Base-by-base conservation (phyloP, 1,139 yeast genomes). In the Saccharomyces hybrid region DNA sequence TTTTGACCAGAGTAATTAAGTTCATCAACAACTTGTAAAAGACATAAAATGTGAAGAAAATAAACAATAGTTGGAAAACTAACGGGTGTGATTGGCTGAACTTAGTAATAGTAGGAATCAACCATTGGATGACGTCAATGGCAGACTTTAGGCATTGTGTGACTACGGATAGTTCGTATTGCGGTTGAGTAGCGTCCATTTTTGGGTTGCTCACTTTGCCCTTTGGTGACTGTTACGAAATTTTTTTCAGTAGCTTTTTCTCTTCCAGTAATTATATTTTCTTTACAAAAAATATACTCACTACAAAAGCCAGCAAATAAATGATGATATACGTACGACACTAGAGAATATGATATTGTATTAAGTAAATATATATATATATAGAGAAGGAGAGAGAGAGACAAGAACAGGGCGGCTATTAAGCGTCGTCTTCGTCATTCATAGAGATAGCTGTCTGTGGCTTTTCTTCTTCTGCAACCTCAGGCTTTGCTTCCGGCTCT, bases 371-470 rank as follows among this genome's bases (percentile, higher is more conserved):
- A 38, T 38, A 38, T 26, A 26, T 26, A 26, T 26, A 26, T 26
- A 26, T 26, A 23, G 23, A 23, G 23, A 23, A 23, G 23, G 23
- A 23, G 23, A 23, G 23, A 23, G 7, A 19, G 5, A 16, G n/a
- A 14, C 44, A 23, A 38, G 11, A 5, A 19, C 11, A 4, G 44
- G 25, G 25, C 13, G 13, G 13, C 16, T 16, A 23, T 38, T 38
- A 38, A 38, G 31, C 52, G 14, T 50, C 52, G 25, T 50, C 52
- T 26, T 49, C 51, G 31, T 50, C 52, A 11, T 50, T 47, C 34
- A 50, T 38, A 27, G 52, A 50, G 25, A 50, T 50, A 19, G 48
- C 52, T 28, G 31, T 19, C 14, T 50, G 44, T 38, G 44, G 44
- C 25, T 38, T 47, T 23, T 29, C 44, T 27, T 42, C 48, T n/a